These are phyloP conservation scores for Monilinia vaccinii-corymbosi DNA, from an alignment of 2,329 filamentous ascomycete species.

Conservation along the genomic window DNA sequence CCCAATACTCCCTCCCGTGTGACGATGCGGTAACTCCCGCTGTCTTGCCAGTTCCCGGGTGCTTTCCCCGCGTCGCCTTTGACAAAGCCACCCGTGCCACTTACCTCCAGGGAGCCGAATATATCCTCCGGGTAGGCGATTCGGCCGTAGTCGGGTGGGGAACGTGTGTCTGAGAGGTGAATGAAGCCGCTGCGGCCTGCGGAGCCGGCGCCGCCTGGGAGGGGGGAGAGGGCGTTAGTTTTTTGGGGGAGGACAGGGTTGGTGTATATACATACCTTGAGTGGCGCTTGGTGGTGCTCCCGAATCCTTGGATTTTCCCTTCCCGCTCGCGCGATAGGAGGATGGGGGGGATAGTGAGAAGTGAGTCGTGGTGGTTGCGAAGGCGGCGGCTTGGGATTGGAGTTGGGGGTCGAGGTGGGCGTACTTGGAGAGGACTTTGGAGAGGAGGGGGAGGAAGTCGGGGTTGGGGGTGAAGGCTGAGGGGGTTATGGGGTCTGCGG, in stretches of 20 bases:
- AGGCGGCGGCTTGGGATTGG: constrained; percentile 47
- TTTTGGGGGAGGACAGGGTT: not conserved
- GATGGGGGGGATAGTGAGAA: not conserved
- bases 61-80: constrained; percentile 12
- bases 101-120: constrained; percentile 57
- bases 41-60: constrained; percentile 45
- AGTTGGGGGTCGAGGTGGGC: constrained; percentile 49
- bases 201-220: constrained; percentile 47
- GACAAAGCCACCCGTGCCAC: constrained; percentile 43
- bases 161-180: constrained; percentile 55
- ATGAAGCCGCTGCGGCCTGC: constrained; percentile 53
- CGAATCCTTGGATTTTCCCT: not conserved
- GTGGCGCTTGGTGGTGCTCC: constrained; percentile 37
- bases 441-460: constrained; percentile 48
- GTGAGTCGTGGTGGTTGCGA: constrained; percentile 39
- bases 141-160: constrained; percentile 56
- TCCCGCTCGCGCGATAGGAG: not conserved
- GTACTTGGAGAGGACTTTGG: constrained; percentile 46
- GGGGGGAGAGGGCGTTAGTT: constrained; percentile 10
- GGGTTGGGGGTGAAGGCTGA: constrained; percentile 50
- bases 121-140: constrained; percentile 65
- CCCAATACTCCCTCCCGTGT: constrained; percentile 57
- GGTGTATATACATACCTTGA: constrained; percentile 41
- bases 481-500: constrained; percentile 48
- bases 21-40: constrained; percentile 54